Evolutionary conservation across 225 moss, liverwort and hornwort genomes (phyloP).

Genomic region (Physcomitrellopsis africana): DNA sequence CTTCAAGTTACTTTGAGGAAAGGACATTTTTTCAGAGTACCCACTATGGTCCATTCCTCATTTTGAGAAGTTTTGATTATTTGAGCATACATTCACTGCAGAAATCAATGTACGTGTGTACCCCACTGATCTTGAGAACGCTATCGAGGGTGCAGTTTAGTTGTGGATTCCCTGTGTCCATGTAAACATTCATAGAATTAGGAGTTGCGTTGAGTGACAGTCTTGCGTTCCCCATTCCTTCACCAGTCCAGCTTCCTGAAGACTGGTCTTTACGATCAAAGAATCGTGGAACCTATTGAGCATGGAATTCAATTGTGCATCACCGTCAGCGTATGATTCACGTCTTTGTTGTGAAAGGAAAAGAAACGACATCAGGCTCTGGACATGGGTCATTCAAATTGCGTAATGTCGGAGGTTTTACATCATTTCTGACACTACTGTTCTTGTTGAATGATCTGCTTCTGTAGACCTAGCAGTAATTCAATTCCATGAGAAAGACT

Average conservation of each 20-base stretch:
- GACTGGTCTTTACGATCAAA: constrained; percentile 26
- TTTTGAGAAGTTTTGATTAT: neutral
- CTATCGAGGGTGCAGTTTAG: constrained; percentile 48
- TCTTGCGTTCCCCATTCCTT: constrained; percentile 29
- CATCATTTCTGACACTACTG: neutral
- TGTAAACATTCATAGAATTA: constrained; percentile 27
- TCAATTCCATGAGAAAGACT: neutral
- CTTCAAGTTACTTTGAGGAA: too few relatives aligned
- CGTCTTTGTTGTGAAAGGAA: neutral
- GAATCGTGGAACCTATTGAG: constrained; percentile 38
- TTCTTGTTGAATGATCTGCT: neutral
- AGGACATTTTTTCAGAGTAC: neutral
- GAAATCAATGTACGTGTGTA: neutral
- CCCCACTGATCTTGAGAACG: constrained; percentile 52
- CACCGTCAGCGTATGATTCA: neutral
- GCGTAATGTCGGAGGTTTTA: too few relatives aligned
- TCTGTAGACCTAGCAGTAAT: too few relatives aligned
- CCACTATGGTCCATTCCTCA: neutral
- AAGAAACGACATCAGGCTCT: too few relatives aligned
- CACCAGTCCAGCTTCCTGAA: constrained; percentile 16
- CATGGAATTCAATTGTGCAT: neutral
- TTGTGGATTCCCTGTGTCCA: constrained; percentile 31
- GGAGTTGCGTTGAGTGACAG: constrained; percentile 31
- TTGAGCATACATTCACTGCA: neutral
- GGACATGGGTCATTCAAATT: too few relatives aligned